phyloP scores from a whole-genome alignment of 495 filamentous ascomycete genomes.

The Neurospora sublineolata region DNA sequence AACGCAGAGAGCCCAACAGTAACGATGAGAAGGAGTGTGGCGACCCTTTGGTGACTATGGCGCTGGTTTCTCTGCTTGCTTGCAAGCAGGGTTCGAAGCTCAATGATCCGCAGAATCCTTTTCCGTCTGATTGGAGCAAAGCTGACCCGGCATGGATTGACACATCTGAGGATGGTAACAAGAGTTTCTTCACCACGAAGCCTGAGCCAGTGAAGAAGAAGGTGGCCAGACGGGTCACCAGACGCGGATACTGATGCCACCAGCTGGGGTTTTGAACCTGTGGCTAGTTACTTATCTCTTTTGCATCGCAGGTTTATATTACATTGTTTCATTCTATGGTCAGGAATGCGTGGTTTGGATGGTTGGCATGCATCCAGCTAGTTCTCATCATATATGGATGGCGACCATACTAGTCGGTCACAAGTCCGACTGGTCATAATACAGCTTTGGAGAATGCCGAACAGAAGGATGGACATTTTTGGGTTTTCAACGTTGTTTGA shows the following conservation, averaged over 20 bases:
- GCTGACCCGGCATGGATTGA: constrained; percentile 20
- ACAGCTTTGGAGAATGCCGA: neutral
- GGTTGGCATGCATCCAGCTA: neutral
- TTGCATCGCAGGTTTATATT: neutral
- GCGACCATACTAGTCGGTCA: neutral
- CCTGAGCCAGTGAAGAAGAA: constrained; percentile 9
- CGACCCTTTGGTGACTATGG: constrained; percentile 27
- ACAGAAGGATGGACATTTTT: neutral
- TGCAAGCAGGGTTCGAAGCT: constrained; percentile 13
- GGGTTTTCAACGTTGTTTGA: neutral
- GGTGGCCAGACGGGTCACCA: constrained; percentile 1
- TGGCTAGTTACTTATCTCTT: neutral
- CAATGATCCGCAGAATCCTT: neutral
- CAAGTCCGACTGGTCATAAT: neutral
- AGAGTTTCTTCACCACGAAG: constrained; percentile 19
- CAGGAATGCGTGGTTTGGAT: neutral
- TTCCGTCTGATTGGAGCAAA: constrained; percentile 9
- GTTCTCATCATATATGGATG: neutral
- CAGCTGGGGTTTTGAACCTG: neutral
- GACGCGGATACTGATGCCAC: constrained; percentile 13
- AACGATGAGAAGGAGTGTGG: constrained; percentile 22
- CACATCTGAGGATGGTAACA: constrained; percentile 18
- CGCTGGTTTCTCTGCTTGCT: constrained; percentile 22
- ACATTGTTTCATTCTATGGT: neutral
- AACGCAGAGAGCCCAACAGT: constrained; percentile 20